Conservation (phyloP, 305 asterid genomes). For the Coffea humblotiana region DNA sequence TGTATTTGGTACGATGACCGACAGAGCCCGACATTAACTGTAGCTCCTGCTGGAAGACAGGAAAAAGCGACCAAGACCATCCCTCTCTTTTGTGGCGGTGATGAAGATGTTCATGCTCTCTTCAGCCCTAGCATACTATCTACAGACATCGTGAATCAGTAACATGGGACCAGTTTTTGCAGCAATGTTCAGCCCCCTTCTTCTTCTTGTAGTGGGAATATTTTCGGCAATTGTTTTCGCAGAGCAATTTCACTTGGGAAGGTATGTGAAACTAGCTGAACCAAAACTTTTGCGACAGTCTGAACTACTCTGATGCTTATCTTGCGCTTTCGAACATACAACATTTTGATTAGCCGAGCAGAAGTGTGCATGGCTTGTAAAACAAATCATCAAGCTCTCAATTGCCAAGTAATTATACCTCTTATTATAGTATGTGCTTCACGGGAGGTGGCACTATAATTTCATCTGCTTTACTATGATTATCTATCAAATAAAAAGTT, state of each 20-base stretch:
- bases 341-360: no score
- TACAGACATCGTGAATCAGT: slow-evolving; percentile 27
- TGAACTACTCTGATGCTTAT: neutral
- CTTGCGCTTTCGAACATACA: neutral
- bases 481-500: no score
- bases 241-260: slow-evolving; percentile 34
- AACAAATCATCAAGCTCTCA: neutral
- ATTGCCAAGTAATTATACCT: neutral
- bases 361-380: no score
- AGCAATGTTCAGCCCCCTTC: slow-evolving; percentile 26
- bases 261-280: slow-evolving; percentile 2
- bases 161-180: slow-evolving; percentile 30
- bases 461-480: no score
- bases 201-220: slow-evolving; percentile 20
- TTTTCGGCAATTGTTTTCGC: slow-evolving; percentile 29
- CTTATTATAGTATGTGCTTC: no score
- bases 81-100: slow-evolving; percentile 9
- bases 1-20: neutral
- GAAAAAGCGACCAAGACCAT: slow-evolving; percentile 12
- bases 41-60: neutral
- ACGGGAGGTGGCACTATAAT: no score
- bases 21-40: no score
- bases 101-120: slow-evolving; percentile 25
- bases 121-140: slow-evolving; percentile 19
- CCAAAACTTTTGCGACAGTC: neutral